Evolutionary conservation across 371 early-diverging fungal genomes (phyloP), one percentile per base, ranked within the genome.

Genomic region (Entomophthora muscae): DNA sequence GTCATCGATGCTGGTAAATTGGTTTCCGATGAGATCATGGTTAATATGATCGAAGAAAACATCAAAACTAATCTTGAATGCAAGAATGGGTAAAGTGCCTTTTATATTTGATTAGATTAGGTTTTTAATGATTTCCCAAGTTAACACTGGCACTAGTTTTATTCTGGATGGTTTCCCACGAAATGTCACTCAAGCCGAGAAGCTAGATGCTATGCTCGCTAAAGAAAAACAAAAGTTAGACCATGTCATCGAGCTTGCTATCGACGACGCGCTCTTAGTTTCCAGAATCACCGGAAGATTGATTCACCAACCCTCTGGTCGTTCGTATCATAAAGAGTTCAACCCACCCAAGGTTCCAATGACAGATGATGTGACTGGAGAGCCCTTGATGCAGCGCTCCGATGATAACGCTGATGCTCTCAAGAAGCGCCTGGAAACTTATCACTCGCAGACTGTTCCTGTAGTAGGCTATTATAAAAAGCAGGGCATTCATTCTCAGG

Each of bases 141-240:
- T n/a, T n/a, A n/a, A n/a, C n/a, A n/a, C n/a, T n/a, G n/a, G n/a
- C 62, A 10, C 27, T 69, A 82, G 84, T 67, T 99, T 97, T 79
- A 95, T 99, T 70, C 81, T 99, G n/a, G 99, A 99, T 74, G 99
- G 99, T 52, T 99, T 97, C 87, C 99, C 99, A 64, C 89, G 99
- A 70, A 99, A 96, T 52, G 89, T 96, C 64, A 85, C 83, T 54
- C 99, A 99, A 79, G 98, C 98, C 27, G 88, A 96, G 74, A 96
- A 93, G 83, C 80, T 99, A 69, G 97, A 98, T 75, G 81, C 84
- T 61, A 96, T 96, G 95, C 82, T 97, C 64, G 86, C 83, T 32
- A 64, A 74, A 64, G 79, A 81, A 67, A 81, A 86, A 64, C 82
- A 91, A 76, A 83, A 82, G 64, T 76, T 97, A 69, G 90, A 93